Evolutionary conservation across 345 rosid species (phyloP), one percentile per base, ranked within the genome.

Genomic region (Eucalyptus rudis): DNA sequence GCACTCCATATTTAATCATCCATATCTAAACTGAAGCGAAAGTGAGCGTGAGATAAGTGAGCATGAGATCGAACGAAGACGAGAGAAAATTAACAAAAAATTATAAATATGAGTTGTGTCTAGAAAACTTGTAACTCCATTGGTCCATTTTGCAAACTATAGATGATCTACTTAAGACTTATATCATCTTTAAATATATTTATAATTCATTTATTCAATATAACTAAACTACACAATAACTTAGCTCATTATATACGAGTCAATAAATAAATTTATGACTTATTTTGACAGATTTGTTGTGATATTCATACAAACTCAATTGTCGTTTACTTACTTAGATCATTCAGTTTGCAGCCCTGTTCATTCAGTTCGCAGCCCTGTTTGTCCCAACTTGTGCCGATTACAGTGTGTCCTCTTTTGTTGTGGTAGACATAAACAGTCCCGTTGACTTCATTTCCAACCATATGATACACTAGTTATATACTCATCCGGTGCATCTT

Each of bases 261-360:
- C 4, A 52, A 19, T 20, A 52, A 1, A 20, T 52, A 7, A 1
- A 19, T 52, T 52, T 8, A 20, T 3, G 25, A 52, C 5, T 4
- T 9, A 52, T 52, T 52, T 52, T 20, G 58, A 52, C 0, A 20
- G 0, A 52, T 3, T 1, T 52, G 3, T 0, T 10, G 3, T 24
- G 3, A 1, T 24, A 1, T 24, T 24, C 0, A 2, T 56, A 3
- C 6, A 24, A 56, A 56, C 29, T 24, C 1, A 1, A 8, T 56
- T 8, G 29, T 0, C 0, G 1, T 56, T 22, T 13, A 10, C 13
- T 56, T 24, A 10, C 3, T 56, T 0, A 0, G 0, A 56, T 10
- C 13, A 4, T 56, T 62, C 1, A 10, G 7, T 33, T 68, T 4
- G 2, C 7, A 33, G 4, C 0, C 4, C 3, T 16, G 11, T 8